Evolutionary conservation across 371 early-diverging fungal genomes (phyloP).

Genomic region (Rhizopus microsporus): DNA sequence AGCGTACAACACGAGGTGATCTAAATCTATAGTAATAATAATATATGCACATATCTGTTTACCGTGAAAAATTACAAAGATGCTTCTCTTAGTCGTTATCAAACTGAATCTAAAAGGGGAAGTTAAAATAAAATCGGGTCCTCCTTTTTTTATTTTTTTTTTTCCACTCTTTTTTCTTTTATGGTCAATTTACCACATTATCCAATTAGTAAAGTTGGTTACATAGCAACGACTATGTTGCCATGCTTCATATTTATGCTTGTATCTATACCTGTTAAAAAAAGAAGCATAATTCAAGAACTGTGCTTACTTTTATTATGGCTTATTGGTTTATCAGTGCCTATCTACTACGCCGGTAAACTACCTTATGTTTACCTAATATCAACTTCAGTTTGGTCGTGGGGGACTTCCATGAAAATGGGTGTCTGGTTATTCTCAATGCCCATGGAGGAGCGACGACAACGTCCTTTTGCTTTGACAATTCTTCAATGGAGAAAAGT

Average conservation of each 20-base stretch:
- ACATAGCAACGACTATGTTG: slow-evolving; percentile 15
- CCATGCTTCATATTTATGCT: slow-evolving; percentile 30
- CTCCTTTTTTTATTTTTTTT: too few species aligned
- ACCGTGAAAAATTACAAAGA: too few species aligned
- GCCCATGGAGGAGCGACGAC: slow-evolving; percentile 37
- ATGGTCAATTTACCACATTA: not conserved
- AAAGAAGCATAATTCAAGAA: slow-evolving; percentile 20
- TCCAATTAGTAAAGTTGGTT: slow-evolving; percentile 18
- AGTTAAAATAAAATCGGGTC: too few species aligned
- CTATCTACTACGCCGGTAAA: slow-evolving; percentile 33
- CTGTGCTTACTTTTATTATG: slow-evolving; percentile 13
- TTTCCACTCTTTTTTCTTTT: not conserved
- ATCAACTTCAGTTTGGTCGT: slow-evolving; percentile 24
- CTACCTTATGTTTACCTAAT: slow-evolving; percentile 21
- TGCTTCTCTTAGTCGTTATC: too few species aligned
- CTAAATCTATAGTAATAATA: too few species aligned
- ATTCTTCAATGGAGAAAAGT: slow-evolving; percentile 36
- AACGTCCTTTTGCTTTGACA: slow-evolving; percentile 27
- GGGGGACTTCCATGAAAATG: slow-evolving; percentile 45
- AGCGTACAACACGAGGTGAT: too few species aligned
- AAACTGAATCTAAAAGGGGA: too few species aligned
- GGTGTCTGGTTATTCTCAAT: slow-evolving; percentile 43
- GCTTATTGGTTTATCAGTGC: slow-evolving; percentile 29
- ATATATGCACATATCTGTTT: too few species aligned
- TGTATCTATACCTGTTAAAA: slow-evolving; percentile 31